A percentile compares a stretch with the other conserved stretches of the same genome.
Evolutionary conservation across 75 land plant species (phyloP).

Genomic region (Pinus taeda): DNA sequence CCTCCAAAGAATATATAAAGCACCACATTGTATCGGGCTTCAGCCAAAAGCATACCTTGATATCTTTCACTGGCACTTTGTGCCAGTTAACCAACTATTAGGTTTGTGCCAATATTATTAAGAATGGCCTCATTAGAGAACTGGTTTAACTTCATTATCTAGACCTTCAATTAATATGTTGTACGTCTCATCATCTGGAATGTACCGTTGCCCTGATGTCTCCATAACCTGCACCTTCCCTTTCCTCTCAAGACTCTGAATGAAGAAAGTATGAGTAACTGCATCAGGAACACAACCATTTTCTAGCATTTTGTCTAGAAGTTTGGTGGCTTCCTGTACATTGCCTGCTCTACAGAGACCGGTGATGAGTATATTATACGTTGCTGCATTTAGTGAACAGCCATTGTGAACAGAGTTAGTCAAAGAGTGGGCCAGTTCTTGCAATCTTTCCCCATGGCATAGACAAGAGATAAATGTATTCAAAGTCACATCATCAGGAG

Average conservation of each 20-base stretch:
- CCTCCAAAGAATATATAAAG: not conserved
- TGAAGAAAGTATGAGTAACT: conserved; percentile 32
- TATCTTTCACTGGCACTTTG: not conserved
- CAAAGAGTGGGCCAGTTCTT: conserved; percentile 13
- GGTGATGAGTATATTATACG: conserved; percentile 39
- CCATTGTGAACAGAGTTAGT: conserved; percentile 14
- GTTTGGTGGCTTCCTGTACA: conserved; percentile 16
- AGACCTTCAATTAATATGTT: not conserved
- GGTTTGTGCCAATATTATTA: not conserved
- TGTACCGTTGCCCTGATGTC: not conserved
- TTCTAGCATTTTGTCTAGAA: conserved; percentile 44
- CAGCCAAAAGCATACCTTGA: not conserved
- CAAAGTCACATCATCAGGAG: conserved; percentile 27
- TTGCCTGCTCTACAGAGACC: conserved; percentile 34
- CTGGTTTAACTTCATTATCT: not conserved
- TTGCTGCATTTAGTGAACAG: conserved; percentile 13
- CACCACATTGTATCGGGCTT: not conserved
- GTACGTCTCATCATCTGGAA: not conserved
- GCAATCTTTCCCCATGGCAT: conserved; percentile 10
- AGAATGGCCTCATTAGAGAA: not conserved
- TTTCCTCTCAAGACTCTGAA: conserved; percentile 9
- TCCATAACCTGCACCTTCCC: not conserved
- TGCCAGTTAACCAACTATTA: not conserved
- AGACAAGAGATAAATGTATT: conserved; percentile 17
- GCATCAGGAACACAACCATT: conserved; percentile 50